These are phyloP conservation scores for Phallus indusiatus DNA, from an alignment of 768 basidiomycete species.

Conservation along the genomic window DNA sequence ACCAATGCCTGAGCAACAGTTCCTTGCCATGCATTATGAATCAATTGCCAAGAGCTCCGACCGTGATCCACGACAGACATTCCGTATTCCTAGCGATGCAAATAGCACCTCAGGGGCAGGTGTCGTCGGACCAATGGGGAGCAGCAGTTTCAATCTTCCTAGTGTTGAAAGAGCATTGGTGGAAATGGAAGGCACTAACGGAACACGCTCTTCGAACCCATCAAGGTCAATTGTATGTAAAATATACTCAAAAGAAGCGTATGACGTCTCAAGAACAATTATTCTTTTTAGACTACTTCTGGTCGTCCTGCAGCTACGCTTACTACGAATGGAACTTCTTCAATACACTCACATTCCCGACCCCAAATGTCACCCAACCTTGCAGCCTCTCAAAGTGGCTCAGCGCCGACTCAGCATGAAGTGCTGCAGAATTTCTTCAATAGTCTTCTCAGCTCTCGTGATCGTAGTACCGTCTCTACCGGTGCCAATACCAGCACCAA, in stretches of 20 bases:
- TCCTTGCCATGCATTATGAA: conserved; percentile 87
- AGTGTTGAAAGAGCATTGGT: conserved; percentile 79
- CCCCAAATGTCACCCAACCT: conserved; percentile 4
- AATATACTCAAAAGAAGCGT: not conserved
- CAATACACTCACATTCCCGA: not conserved
- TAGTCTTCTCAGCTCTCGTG: conserved; percentile 64
- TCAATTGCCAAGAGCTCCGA: conserved; percentile 85
- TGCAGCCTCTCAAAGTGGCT: conserved; percentile 27
- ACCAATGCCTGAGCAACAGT: conserved; percentile 81
- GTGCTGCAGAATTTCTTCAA: conserved; percentile 86
- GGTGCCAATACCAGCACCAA: conserved; percentile 17
- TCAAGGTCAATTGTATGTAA: not conserved
- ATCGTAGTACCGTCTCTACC: conserved; percentile 29
- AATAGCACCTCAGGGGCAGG: conserved; percentile 44
- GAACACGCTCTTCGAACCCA: conserved; percentile 8
- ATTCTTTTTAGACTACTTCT: not conserved
- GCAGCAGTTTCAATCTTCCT: conserved; percentile 76
- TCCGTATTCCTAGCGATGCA: conserved; percentile 63
- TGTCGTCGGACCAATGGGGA: conserved; percentile 88
- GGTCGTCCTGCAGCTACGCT: not conserved
- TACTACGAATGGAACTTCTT: not conserved
- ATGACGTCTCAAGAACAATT: not conserved
- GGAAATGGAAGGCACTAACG: conserved; percentile 69
- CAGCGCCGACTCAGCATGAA: conserved; percentile 67
- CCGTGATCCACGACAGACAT: conserved; percentile 80